Conservation (phyloP, 805 yeast species). For the Lipomyces starkeyi region DNA sequence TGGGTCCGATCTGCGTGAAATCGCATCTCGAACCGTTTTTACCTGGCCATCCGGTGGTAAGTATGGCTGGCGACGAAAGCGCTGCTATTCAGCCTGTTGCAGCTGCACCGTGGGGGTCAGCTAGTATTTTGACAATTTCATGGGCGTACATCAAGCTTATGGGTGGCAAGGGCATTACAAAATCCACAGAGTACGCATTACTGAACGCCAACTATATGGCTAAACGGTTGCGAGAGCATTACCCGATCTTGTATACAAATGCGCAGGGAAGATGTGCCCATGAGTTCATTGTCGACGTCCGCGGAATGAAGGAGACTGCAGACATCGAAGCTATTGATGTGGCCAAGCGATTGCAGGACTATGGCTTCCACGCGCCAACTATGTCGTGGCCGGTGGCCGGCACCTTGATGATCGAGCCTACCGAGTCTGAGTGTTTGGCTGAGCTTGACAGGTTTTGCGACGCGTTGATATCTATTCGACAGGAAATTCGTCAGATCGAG, state of each 20-base stretch:
- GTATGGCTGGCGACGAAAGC: conserved; percentile 53
- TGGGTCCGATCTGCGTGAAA: conserved; percentile 95
- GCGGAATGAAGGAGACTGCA: conserved; percentile 72
- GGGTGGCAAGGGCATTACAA: conserved; percentile 84
- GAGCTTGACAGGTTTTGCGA: conserved; percentile 92
- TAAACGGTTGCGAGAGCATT: conserved; percentile 71
- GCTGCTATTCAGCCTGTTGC: conserved; percentile 74
- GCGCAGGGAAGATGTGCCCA: conserved; percentile 85
- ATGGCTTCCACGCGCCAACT: conserved; percentile 98
- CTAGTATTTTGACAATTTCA: conserved; percentile 89
- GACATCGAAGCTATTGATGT: conserved; percentile 95
- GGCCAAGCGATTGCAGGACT: conserved; percentile 96
- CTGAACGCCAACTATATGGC: conserved; percentile 97
- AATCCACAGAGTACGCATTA: conserved; percentile 88
- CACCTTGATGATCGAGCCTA: conserved; percentile 97
- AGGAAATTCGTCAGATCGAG: conserved; percentile 77
- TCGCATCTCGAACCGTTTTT: conserved; percentile 78
- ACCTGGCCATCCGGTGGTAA: conserved; percentile 74
- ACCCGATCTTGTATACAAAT: conserved; percentile 74
- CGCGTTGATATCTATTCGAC: conserved; percentile 79
- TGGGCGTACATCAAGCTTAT: conserved; percentile 94
- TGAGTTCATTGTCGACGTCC: conserved; percentile 90
- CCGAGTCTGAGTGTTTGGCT: conserved; percentile 87
- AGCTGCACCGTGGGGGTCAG: conserved; percentile 96
- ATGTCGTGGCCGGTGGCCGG: conserved; percentile 99